A percentile compares a stretch with the other conserved stretches of the same genome.
Conservation (phyloP, 441 rosid species). For the Croton setiger region DNA sequence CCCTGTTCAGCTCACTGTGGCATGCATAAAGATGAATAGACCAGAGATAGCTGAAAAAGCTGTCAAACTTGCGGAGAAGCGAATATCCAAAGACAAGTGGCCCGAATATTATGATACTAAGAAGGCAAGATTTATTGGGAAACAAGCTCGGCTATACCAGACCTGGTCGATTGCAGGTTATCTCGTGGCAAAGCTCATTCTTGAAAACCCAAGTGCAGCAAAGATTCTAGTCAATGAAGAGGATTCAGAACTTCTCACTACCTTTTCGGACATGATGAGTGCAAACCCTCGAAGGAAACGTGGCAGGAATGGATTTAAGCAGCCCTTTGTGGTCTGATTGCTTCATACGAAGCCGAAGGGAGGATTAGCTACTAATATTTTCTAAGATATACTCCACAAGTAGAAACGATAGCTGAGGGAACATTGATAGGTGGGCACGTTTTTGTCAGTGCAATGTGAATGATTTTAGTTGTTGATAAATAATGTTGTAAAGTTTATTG, state of each 20-base stretch:
- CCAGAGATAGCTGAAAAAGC: conserved; percentile 42
- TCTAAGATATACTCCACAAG: not conserved
- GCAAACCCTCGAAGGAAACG: conserved; percentile 42
- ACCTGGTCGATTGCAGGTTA: conserved; percentile 54
- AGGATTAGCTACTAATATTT: not conserved
- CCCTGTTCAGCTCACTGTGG: conserved; percentile 38
- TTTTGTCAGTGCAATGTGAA: too few relatives aligned
- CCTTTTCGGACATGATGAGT: conserved; percentile 45
- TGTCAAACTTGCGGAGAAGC: conserved; percentile 36
- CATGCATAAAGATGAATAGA: conserved; percentile 45
- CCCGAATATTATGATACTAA: conserved; percentile 52
- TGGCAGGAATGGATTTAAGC: conserved; percentile 22
- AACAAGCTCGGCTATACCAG: conserved; percentile 39
- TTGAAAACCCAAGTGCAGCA: conserved; percentile 30
- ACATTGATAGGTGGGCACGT: too few relatives aligned
- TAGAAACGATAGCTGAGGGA: not conserved
- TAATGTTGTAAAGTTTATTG: too few relatives aligned
- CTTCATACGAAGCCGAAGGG: not conserved
- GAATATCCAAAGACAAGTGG: conserved; percentile 42
- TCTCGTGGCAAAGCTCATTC: conserved; percentile 42
- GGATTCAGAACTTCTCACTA: conserved; percentile 44
- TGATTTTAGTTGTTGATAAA: too few relatives aligned
- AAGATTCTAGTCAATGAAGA: conserved; percentile 38
- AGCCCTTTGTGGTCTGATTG: conserved; percentile 35
- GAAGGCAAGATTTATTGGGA: conserved; percentile 40